Evolutionary conservation across 257 asterid species (phyloP).

Genomic region (Perilla frutescens): DNA sequence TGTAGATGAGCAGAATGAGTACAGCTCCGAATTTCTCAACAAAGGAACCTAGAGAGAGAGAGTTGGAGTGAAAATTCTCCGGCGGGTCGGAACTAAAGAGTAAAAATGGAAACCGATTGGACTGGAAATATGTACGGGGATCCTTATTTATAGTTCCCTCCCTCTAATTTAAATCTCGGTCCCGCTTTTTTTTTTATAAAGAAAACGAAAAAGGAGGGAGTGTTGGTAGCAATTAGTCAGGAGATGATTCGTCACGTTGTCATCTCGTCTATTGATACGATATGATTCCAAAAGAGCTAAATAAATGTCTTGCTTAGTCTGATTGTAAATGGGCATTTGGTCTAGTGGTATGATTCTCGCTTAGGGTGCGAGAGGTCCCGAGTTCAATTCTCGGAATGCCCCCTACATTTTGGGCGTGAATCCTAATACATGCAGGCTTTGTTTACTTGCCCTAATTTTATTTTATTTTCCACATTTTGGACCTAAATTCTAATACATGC

Average conservation of each 20-base stretch:
- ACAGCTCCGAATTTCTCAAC: slow-evolving; percentile 13
- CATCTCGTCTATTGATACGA: too few relatives aligned
- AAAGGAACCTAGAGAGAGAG: background rate
- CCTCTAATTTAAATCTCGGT: background rate
- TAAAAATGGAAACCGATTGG: slow-evolving; percentile 16
- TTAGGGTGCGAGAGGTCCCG: slow-evolving; percentile 90
- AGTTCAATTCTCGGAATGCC: slow-evolving; percentile 73
- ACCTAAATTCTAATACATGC: too few relatives aligned
- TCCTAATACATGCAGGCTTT: too few relatives aligned
- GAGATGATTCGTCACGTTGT: too few relatives aligned
- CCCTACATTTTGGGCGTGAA: background rate
- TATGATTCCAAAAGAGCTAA: too few relatives aligned
- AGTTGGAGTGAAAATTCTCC: slow-evolving; percentile 26
- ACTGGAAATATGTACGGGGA: slow-evolving; percentile 25
- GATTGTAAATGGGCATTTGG: slow-evolving; percentile 54
- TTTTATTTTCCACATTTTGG: too few relatives aligned
- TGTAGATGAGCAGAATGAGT: slow-evolving; percentile 9
- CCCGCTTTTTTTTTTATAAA: background rate
- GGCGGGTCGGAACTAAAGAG: slow-evolving; percentile 22
- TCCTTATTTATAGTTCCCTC: slow-evolving; percentile 36
- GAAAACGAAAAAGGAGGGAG: background rate
- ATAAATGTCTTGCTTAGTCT: too few relatives aligned
- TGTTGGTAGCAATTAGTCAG: too few relatives aligned
- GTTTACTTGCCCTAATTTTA: too few relatives aligned
- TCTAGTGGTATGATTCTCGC: slow-evolving; percentile 90